A percentile compares a stretch with the other conserved stretches of the same genome.
Evolutionary conservation across 2,329 filamentous ascomycete genomes (phyloP).

Genomic region (Grosmannia clavigera): DNA sequence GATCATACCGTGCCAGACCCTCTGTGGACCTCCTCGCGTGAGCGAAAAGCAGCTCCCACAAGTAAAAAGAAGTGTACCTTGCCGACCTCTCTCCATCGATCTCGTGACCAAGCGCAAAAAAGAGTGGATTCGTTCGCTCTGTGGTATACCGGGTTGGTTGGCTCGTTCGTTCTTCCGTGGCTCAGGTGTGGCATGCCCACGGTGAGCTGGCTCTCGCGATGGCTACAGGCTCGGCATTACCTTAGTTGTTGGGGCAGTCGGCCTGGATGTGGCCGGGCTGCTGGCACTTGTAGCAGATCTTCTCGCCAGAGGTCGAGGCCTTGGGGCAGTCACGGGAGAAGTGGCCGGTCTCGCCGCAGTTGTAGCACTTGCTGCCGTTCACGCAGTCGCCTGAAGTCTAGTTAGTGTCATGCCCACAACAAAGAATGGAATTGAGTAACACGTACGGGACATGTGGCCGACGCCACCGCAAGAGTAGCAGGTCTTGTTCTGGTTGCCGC

Average conservation of each 20-base stretch:
- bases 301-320: conserved; percentile 75
- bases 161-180: conserved; percentile 9
- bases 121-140: conserved; percentile 3
- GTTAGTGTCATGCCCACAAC: conserved; percentile 1
- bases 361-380: conserved; percentile 99
- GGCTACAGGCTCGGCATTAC: neutral
- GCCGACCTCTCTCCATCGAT: conserved; percentile 15
- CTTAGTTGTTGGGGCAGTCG: conserved; percentile 73
- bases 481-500: conserved; percentile 45
- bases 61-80: conserved; percentile 18
- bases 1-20: conserved; percentile 17
- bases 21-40: conserved; percentile 15
- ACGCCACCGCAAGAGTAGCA: conserved; percentile 98
- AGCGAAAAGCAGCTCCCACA: conserved; percentile 14
- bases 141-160: conserved; percentile 7
- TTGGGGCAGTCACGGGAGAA: conserved; percentile 93
- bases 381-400: conserved; percentile 65
- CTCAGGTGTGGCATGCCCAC: conserved; percentile 6
- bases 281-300: conserved; percentile 96
- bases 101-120: conserved; percentile 10
- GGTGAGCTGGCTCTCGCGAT: conserved; percentile 8
- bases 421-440: no score
- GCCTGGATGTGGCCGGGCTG: conserved; percentile 81
- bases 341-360: conserved; percentile 90
- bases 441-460: conserved; percentile 83